A percentile compares a stretch with the other conserved stretches of the same genome.
Conservation (phyloP, 129 eudicot genomes). For the Smallanthus sonchifolius region DNA sequence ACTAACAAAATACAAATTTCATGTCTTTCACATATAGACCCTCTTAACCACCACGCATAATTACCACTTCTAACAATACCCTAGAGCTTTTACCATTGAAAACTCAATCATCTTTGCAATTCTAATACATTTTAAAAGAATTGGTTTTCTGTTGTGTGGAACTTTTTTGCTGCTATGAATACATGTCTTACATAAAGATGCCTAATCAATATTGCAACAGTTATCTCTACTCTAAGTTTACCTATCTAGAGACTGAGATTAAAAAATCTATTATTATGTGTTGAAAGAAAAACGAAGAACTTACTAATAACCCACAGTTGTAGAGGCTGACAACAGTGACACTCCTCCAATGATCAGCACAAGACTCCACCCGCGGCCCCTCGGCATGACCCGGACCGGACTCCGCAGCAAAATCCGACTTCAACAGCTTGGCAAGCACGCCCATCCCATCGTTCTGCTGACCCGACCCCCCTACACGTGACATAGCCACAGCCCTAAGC, state of each 20-base stretch:
- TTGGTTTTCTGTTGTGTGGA: not conserved
- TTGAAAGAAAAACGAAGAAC: conserved; percentile 22
- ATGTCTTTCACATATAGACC: not conserved
- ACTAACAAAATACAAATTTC: not conserved
- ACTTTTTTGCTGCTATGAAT: not conserved
- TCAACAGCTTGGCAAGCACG: conserved; percentile 69
- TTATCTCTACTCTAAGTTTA: not conserved
- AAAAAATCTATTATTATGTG: not conserved
- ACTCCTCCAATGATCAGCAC: conserved; percentile 73
- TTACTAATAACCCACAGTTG: conserved; percentile 66
- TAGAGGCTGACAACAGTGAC: conserved; percentile 70
- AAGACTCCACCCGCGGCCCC: conserved; percentile 30
- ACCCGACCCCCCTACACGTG: conserved; percentile 67
- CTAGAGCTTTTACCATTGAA: not conserved
- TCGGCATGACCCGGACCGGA: conserved; percentile 27
- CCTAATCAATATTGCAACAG: not conserved
- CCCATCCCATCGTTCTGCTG: conserved; percentile 90
- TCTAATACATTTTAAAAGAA: not conserved
- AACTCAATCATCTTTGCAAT: not conserved
- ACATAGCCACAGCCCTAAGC: conserved; percentile 60
- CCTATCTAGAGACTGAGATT: not conserved
- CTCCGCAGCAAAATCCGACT: conserved; percentile 45
- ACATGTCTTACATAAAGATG: not conserved
- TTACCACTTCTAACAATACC: not conserved
- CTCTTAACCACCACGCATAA: not conserved